Percentiles rank a stretch among this genome's conserved stretches.
These are phyloP conservation scores for Pugionium cornutum DNA, from an alignment of 345 rosid species.

Conservation along the genomic window DNA sequence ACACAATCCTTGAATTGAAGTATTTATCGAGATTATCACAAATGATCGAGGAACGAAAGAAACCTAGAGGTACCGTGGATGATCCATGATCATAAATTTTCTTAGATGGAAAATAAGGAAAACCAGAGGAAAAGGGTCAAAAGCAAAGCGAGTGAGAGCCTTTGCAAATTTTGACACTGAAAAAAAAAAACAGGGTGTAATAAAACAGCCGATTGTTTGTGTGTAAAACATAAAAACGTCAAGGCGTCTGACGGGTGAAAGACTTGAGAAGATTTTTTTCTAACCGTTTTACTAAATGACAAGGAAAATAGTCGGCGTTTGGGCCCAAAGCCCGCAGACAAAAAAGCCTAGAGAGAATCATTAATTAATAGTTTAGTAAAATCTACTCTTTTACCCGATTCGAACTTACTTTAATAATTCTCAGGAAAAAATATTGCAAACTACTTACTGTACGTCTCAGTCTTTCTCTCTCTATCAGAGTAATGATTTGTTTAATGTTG, in stretches of 20 bases:
- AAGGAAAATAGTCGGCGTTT: neutral
- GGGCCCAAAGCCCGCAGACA: neutral
- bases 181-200: neutral
- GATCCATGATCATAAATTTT: slow-evolving; percentile 24
- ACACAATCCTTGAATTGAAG: neutral
- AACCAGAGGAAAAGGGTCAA: neutral
- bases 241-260: neutral
- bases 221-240: neutral
- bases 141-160: neutral
- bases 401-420: too few relatives aligned
- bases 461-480: neutral
- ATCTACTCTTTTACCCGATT: too few relatives aligned
- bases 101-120: neutral
- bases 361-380: too few relatives aligned
- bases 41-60: neutral
- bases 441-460: neutral
- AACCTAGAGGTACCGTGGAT: slow-evolving; percentile 18
- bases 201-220: slow-evolving; percentile 16
- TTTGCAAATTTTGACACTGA: neutral
- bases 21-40: neutral
- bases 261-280: neutral
- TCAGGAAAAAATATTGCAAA: too few relatives aligned
- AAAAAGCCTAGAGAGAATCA: neutral
- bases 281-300: slow-evolving; percentile 2
- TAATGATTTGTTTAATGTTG: neutral